Percentiles rank a stretch among this genome's conserved stretches.
Evolutionary conservation across 305 asterid genomes (phyloP).

Genomic region (Coffea humblotiana): DNA sequence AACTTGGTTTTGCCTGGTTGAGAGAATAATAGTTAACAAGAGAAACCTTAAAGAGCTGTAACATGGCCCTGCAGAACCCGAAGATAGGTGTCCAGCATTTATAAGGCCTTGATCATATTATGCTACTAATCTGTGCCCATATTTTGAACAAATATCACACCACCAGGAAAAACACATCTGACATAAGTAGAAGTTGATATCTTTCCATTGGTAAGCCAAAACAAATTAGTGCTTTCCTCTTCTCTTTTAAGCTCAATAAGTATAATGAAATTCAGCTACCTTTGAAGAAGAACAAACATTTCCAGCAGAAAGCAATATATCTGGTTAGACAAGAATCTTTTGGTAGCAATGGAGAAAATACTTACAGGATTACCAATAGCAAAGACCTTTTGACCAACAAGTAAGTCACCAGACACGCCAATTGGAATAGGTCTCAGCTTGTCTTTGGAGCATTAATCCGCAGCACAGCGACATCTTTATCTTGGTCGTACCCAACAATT

Average conservation of each 20-base stretch:
- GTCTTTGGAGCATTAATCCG: slow-evolving; percentile 67
- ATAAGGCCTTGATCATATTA: no score
- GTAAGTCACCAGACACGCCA: slow-evolving; percentile 91
- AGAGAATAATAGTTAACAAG: not conserved
- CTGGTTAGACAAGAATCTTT: not conserved
- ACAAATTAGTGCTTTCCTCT: not conserved
- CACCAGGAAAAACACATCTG: not conserved
- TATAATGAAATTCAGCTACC: not conserved
- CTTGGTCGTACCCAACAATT: slow-evolving; percentile 98
- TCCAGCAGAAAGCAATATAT: not conserved
- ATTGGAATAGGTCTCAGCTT: slow-evolving; percentile 90
- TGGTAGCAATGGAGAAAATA: not conserved
- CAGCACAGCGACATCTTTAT: slow-evolving; percentile 95
- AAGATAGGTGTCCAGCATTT: not conserved
- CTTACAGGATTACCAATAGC: slow-evolving; percentile 99
- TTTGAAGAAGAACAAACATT: not conserved
- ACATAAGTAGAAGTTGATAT: not conserved
- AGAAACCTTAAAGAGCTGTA: not conserved
- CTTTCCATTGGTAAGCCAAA: not conserved
- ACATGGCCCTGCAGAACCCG: not conserved
- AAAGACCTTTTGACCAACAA: slow-evolving; percentile 94
- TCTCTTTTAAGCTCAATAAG: not conserved
- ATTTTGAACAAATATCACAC: not conserved
- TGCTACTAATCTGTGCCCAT: not conserved
- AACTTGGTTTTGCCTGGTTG: not conserved